Evolutionary conservation across 1,284 basidiomycete genomes (phyloP).

Genomic region (Pascua guehoae): DNA sequence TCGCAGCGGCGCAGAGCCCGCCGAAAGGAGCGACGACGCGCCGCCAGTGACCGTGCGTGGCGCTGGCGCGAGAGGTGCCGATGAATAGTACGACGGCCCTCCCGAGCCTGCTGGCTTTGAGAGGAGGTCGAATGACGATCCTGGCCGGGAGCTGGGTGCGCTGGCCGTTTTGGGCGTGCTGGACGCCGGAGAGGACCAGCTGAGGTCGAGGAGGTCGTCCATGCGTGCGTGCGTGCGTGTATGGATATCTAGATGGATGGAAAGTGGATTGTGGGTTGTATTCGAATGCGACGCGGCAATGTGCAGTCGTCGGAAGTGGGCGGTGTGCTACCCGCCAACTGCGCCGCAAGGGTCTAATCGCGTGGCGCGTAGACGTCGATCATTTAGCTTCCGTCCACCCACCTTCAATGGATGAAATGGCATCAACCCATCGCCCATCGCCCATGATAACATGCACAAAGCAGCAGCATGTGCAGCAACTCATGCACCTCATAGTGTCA

Average conservation of each 20-base stretch:
- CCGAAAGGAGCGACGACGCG: neutral
- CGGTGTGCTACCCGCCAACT: too few species aligned
- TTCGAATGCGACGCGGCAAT: too few species aligned
- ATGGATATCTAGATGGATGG: neutral
- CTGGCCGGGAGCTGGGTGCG: neutral
- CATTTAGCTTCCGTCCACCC: too few species aligned
- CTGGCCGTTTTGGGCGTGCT: neutral
- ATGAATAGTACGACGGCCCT: conserved; percentile 21
- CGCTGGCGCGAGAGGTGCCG: neutral
- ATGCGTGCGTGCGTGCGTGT: conserved; percentile 25
- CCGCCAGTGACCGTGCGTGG: neutral
- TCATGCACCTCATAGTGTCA: too few species aligned
- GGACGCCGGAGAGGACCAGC: conserved; percentile 36
- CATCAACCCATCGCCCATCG: too few species aligned
- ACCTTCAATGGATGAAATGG: too few species aligned
- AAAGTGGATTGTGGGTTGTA: neutral
- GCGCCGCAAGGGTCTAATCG: too few species aligned
- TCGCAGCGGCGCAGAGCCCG: neutral
- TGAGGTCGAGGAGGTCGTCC: conserved; percentile 54
- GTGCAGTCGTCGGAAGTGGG: too few species aligned
- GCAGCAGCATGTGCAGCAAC: too few species aligned
- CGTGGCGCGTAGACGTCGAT: too few species aligned
- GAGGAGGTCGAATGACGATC: conserved; percentile 18
- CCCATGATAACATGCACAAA: too few species aligned
- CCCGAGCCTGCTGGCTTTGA: conserved; percentile 7